Base-by-base conservation (phyloP, 2,329 filamentous ascomycete genomes). In the Neopestalotiopsis sp. region DNA sequence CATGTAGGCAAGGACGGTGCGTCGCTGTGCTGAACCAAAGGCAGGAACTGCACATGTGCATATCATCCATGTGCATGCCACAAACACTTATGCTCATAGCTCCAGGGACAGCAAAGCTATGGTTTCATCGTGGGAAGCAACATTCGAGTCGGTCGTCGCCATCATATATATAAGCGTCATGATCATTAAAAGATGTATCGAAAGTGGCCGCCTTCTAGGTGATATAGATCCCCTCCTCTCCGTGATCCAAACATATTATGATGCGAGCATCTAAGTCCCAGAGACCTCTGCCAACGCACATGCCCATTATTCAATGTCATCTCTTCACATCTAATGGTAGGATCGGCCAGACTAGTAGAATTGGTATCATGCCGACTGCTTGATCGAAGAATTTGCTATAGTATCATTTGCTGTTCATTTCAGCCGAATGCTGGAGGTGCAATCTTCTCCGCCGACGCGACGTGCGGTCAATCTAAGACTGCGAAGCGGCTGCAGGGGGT, bases 231-330 rank as follows among this genome's bases (percentile, higher is more conserved):
- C 34, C 40, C 28, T 49, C 24, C 62, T 40, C 28, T 17, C 10
- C 7, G 12, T 17, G n/a, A 45, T 13, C 10, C 40, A n/a, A 40
- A 45, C n/a, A 38, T 38, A 38, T 53, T 28, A 17, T n/a, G 13
- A 49, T 49, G 62, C 62, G 62, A 65, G 62, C 28, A 40, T 49
- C n/a, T n/a, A 28, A n/a, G 28, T 40, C 62, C 34, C 28, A 13
- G 34, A 20, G 40, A 53, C 62, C 62, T 65, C 62, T 53, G 34
- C 20, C 13, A 65, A 65, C 62, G 62, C 62, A 38, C 20, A 30
- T 45, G 24, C 42, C 62, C 62, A 65, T 24, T 65, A 65, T 45
- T 40, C 42, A 65, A 65, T 53, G 59, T 40, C 10, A 14, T 61
- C 32, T 40, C 20, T n/a, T 24, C 59, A 62, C 28, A 30, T 59